phyloP scores from a whole-genome alignment of 306 rosid species.

The Inga leiocalycina region DNA sequence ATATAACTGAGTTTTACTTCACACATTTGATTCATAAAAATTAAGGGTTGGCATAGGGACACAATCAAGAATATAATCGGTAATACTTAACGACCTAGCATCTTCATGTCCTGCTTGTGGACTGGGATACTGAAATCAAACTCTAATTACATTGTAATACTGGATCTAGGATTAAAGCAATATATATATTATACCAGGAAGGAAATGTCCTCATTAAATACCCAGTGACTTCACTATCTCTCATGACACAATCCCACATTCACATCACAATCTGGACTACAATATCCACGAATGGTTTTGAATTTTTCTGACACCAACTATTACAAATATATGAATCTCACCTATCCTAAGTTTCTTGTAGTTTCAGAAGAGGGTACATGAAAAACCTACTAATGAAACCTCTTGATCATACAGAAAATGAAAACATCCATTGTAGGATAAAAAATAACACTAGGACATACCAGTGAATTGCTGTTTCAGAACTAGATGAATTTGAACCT shows the following conservation, averaged over 20 bases:
- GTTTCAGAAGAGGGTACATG: constrained; percentile 47
- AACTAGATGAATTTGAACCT: constrained; percentile 48
- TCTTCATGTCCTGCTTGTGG: not conserved
- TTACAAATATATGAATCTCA: constrained; percentile 5
- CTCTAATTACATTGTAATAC: not conserved
- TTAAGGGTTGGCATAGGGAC: not conserved
- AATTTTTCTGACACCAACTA: not conserved
- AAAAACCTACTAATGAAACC: constrained; percentile 62
- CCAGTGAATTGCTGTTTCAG: constrained; percentile 32
- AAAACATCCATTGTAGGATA: constrained; percentile 42
- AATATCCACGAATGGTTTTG: constrained; percentile 8
- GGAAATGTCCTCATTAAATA: not conserved
- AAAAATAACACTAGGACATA: constrained; percentile 43
- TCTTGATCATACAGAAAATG: constrained; percentile 37
- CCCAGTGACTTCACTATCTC: not conserved
- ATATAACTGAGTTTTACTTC: not conserved
- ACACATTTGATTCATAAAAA: not conserved
- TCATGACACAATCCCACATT: not conserved
- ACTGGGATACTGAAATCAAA: not conserved
- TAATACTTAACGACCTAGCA: not conserved
- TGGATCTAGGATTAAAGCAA: not conserved
- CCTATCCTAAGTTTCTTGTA: constrained; percentile 32
- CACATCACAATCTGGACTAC: constrained; percentile 16
- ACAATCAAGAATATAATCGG: not conserved
- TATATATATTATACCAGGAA: not conserved